A percentile compares a stretch with the other conserved stretches of the same genome.
phyloP scores from a whole-genome alignment of 306 rosid genomes.

The Castanea mollissima region DNA sequence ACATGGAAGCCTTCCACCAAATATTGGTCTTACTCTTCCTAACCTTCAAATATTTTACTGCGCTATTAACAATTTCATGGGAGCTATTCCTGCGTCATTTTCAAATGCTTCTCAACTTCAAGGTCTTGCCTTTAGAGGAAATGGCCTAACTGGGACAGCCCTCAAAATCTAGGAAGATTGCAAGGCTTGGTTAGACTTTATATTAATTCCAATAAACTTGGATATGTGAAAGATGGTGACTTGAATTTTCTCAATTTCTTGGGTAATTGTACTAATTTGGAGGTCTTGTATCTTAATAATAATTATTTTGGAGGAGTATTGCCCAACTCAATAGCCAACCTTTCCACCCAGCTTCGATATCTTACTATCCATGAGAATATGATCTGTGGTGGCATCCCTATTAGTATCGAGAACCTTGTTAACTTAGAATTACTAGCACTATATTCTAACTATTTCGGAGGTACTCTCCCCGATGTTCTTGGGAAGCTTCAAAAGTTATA shows the following conservation, averaged over 20 bases:
- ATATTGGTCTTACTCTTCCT: constrained; percentile 47
- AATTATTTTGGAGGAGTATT: constrained; percentile 39
- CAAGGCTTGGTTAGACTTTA: constrained; percentile 23
- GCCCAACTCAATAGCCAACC: constrained; percentile 30
- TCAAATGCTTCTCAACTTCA: constrained; percentile 41
- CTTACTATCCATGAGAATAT: neutral
- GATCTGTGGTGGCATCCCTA: constrained; percentile 33
- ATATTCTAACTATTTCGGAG: constrained; percentile 23
- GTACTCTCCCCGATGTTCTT: constrained; percentile 22
- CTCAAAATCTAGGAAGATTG: constrained; percentile 36
- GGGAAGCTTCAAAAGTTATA: constrained; percentile 30
- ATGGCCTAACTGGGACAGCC: constrained; percentile 36
- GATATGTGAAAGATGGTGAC: constrained; percentile 13
- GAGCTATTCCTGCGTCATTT: constrained; percentile 44
- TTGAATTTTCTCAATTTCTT: constrained; percentile 23
- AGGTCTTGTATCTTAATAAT: constrained; percentile 12
- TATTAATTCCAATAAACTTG: constrained; percentile 32
- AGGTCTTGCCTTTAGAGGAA: constrained; percentile 36
- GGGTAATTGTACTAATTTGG: constrained; percentile 27
- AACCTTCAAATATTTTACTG: constrained; percentile 39
- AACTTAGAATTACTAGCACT: constrained; percentile 14
- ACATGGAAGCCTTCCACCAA: constrained; percentile 37
- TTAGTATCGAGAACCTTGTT: constrained; percentile 24
- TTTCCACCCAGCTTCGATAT: constrained; percentile 17
- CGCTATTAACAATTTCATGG: constrained; percentile 32